Evolutionary conservation across 306 rosid species (phyloP).

Genomic region (Pterocarpus santalinus): DNA sequence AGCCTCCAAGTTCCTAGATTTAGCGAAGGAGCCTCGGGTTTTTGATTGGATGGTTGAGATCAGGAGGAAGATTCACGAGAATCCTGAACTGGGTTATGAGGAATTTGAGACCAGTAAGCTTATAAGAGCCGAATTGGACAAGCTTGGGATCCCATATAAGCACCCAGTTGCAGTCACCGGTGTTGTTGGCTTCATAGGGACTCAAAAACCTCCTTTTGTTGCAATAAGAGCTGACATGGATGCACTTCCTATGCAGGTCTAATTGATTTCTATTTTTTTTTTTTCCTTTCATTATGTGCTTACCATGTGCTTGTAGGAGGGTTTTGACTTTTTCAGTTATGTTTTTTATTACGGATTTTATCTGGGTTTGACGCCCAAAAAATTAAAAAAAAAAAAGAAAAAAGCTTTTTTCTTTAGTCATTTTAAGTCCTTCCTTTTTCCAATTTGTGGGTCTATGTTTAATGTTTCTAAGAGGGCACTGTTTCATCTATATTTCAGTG

Average conservation of each 20-base stretch:
- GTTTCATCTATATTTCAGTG: not conserved
- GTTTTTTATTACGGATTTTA: not conserved
- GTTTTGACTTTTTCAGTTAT: constrained; percentile 26
- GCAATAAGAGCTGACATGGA: constrained; percentile 96
- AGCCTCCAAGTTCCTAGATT: constrained; percentile 49
- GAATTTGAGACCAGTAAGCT: constrained; percentile 88
- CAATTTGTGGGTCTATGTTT: constrained; percentile 20
- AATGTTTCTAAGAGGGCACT: constrained; percentile 6
- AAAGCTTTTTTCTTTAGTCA: not conserved
- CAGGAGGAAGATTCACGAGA: constrained; percentile 82
- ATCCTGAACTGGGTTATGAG: constrained; percentile 81
- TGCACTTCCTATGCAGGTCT: constrained; percentile 84
- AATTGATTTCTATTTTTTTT: not conserved
- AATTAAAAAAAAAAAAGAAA: not conserved
- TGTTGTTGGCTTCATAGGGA: constrained; percentile 75
- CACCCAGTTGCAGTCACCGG: constrained; percentile 83
- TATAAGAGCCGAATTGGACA: constrained; percentile 71
- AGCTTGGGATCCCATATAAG: constrained; percentile 62
- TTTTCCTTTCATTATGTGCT: not conserved
- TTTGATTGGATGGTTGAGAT: constrained; percentile 73
- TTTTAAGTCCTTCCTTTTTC: not conserved
- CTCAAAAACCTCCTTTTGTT: constrained; percentile 75
- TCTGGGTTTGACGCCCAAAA: not conserved
- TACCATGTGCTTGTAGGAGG: not conserved
- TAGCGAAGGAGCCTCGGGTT: constrained; percentile 58